Evolutionary conservation across 2,329 filamentous ascomycete genomes (phyloP), one percentile per base, ranked within the genome.

Genomic region (Phialemonium atrogriseum): DNA sequence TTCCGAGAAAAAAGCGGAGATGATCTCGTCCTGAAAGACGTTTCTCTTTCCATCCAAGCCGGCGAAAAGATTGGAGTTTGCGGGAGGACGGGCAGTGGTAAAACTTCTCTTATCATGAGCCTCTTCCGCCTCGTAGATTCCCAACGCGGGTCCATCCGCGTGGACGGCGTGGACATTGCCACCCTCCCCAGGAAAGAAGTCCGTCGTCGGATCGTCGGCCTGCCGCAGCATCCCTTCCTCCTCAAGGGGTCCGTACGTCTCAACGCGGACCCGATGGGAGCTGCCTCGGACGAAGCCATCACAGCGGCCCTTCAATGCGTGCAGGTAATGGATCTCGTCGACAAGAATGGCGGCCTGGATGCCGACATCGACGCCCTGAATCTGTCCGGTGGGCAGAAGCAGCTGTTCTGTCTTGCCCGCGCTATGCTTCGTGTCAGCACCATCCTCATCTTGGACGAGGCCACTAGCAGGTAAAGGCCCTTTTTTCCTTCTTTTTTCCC

Each of bases 161-260:
- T 73, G 17, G 67, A 72, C 40, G 58, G 56, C 1, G 34, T 68
- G 6, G 60, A 67, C 27, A 40, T 48, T 5, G 14, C 40, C 2
- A 44, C 33, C 1, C 28, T 55, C 7, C 42, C 48, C 2, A 39
- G 44, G n/a, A 34, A 51, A 14, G 30, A 40, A 7, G 40, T 55
- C n/a, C 51, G 53, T 7, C 36, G 41, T 9, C 35, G 39, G 4
- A 49, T 72, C 10, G 58, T 63, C 17, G 58, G 58, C 5, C 47
- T 73, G 4, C 60, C 69, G 2, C 70, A 74, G 52, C 67, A 73
- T 28, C 56, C 66, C 2, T 60, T 70, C 41, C 56, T 67, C 11
- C 50, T 73, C 10, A 56, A 58, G 4, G 67, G 64, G n/a, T 64
- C 54, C 0, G 52, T 75, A 1, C 60, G 65, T 4, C 47, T 56